Conservation (phyloP, 768 basidiomycete species). For the Tephrocybe sp. region DNA sequence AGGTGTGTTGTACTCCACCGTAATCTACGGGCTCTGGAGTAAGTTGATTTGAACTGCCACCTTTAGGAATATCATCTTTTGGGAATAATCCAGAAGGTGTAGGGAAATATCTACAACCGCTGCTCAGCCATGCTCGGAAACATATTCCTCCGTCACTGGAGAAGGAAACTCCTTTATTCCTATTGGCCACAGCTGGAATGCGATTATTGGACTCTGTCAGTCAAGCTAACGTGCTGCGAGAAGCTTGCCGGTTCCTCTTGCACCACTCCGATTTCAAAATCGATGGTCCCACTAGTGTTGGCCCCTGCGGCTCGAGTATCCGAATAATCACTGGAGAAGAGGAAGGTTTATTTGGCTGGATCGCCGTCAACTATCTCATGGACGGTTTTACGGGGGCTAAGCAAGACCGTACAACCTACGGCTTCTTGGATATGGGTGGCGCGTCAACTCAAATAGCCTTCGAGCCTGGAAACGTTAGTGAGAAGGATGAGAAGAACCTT, state of each 20-base stretch:
- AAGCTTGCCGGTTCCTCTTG: constrained; percentile 75
- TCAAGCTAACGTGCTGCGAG: constrained; percentile 68
- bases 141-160: constrained; percentile 88
- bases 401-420: constrained; percentile 79
- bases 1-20: constrained; percentile 49
- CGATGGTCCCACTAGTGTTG: constrained; percentile 57
- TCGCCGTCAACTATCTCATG: constrained; percentile 98
- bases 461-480: constrained; percentile 70
- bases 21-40: background rate
- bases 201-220: constrained; percentile 70
- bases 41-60: background rate
- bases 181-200: constrained; percentile 98
- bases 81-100: constrained; percentile 66
- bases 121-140: constrained; percentile 77
- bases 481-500: constrained; percentile 56
- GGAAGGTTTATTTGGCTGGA: constrained; percentile 98
- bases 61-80: constrained; percentile 87
- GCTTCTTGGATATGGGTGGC: constrained; percentile 99
- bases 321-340: constrained; percentile 97
- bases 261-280: constrained; percentile 78
- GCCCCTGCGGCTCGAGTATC: constrained; percentile 90
- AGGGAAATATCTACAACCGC: constrained; percentile 73
- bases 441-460: constrained; percentile 99
- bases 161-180: constrained; percentile 82
- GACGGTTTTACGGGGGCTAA: constrained; percentile 74